Base-by-base conservation (phyloP, 768 basidiomycete genomes). In the Trichaptum fuscoviolaceum region DNA sequence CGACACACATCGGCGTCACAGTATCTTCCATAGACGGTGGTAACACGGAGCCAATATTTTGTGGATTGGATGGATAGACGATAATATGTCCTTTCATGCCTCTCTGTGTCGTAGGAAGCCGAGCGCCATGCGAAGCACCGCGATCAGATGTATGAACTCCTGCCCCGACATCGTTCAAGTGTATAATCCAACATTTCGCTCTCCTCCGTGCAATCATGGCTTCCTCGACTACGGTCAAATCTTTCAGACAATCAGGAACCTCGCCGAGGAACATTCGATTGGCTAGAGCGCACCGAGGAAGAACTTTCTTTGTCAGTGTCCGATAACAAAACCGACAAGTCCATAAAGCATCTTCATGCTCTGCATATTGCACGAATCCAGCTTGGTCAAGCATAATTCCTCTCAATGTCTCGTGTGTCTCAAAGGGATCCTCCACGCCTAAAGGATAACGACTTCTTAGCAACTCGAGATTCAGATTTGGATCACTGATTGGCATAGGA, bases 51-150 rank as follows among this genome's bases (percentile, higher is more conserved):
- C 74, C 72, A 7, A 81, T 63, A 0, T 62, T 59, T 1, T 72
- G 70, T 1, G 78, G 75, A 7, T 69, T 58, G 64, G 82, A 80
- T 2, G 79, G 81, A 71, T 77, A 79, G 1, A 81, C 73, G 24
- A 83, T 79, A 7, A 80, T 70, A 68, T 82, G 75, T 0, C 82
- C 82, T 63, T 71, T 70, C 9, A 81, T 18, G 0, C 75, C 80
- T 3, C 76, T 63, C 64, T 83, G 79, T 17, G 18, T 63, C 18
- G 24, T 63, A 25, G 65, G 64, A 17, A n/a, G 63, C 63, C 26
- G n/a, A 57, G n/a, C 7, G 7, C 18, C 59, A 15, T 63, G 25
- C 24, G 35, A 65, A 12, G 36, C 52, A 23, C 35, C 64, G 1
- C 27, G 24, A 36, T 66, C 65, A 2, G 74, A 67, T 10, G 35